Evolutionary conservation across 2,329 filamentous ascomycete species (phyloP).

Genomic region (Ilyonectria sp.): DNA sequence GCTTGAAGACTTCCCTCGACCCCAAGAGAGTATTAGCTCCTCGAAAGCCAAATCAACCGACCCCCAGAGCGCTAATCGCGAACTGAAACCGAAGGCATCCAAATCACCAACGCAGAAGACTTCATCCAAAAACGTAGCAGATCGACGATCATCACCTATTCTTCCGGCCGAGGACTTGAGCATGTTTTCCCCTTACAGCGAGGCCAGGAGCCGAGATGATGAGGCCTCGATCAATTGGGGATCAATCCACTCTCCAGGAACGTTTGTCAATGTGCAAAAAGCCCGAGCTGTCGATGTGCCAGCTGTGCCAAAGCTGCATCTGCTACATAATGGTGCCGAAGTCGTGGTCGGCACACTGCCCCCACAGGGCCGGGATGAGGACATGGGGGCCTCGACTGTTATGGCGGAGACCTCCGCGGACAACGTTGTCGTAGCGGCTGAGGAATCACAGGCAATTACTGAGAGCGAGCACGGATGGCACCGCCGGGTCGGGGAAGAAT

Average conservation of each 20-base stretch:
- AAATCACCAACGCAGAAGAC: constrained; percentile 23
- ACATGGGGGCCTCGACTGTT: constrained; percentile 58
- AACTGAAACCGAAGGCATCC: constrained; percentile 19
- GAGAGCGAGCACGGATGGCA: constrained; percentile 60
- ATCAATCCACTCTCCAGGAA: constrained; percentile 65
- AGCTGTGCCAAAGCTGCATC: constrained; percentile 29
- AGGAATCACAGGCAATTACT: constrained; percentile 27
- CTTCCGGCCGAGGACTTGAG: constrained; percentile 57
- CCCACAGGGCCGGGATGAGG: constrained; percentile 46
- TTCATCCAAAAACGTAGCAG: constrained; percentile 48
- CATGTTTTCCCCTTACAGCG: constrained; percentile 53
- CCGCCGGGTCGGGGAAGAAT: constrained; percentile 70
- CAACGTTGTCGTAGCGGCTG: constrained; percentile 27
- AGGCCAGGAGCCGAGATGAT: constrained; percentile 55
- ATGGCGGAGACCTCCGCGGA: constrained; percentile 58
- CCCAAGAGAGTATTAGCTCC: constrained; percentile 1
- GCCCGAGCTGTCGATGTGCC: constrained; percentile 55
- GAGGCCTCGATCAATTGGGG: constrained; percentile 64
- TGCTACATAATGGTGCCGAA: constrained; percentile 11
- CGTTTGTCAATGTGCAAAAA: constrained; percentile 61
- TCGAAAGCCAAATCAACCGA: constrained; percentile 41
- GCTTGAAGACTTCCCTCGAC: constrained; percentile 28
- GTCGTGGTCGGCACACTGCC: constrained; percentile 30
- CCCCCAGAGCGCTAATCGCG: constrained; percentile 12
- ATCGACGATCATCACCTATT: constrained; percentile 66